Percentiles rank a stretch among this genome's conserved stretches.
phyloP scores from a whole-genome alignment of 2,329 filamentous ascomycete species.

The Aphanocladium album region DNA sequence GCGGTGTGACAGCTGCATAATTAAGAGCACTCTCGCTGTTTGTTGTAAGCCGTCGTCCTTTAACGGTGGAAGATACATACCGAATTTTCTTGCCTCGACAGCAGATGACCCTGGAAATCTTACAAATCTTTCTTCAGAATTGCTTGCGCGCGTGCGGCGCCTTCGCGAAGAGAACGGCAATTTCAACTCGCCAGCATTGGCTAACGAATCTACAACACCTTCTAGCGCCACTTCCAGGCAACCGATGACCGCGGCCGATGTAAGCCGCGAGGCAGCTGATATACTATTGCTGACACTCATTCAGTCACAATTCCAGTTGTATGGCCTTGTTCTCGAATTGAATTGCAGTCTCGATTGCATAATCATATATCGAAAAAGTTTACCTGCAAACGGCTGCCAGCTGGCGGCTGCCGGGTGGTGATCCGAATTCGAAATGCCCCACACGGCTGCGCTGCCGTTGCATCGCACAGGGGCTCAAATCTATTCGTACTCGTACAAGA shows the following conservation, averaged over 20 bases:
- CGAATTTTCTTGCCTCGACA: slow-evolving; percentile 47
- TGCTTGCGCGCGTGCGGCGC: not conserved
- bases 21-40: slow-evolving; percentile 51
- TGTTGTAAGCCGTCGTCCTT: not conserved
- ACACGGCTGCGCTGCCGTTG: not conserved
- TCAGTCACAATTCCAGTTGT: not conserved
- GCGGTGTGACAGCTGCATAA: slow-evolving; percentile 56
- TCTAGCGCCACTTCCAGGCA: slow-evolving; percentile 33
- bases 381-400: not conserved
- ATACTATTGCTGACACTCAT: not conserved
- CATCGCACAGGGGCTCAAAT: not conserved
- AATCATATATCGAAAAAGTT: too few relatives aligned
- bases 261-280: not conserved
- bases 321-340: too few relatives aligned
- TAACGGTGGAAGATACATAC: slow-evolving; percentile 29
- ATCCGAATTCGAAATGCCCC: slow-evolving; percentile 13
- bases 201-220: slow-evolving; percentile 24
- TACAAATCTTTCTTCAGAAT: slow-evolving; percentile 18
- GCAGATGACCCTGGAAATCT: slow-evolving; percentile 44
- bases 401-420: not conserved
- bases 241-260: slow-evolving; percentile 23
- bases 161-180: slow-evolving; percentile 24
- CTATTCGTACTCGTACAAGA: slow-evolving; percentile 6
- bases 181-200: slow-evolving; percentile 21
- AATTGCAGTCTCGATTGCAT: too few relatives aligned